Evolutionary conservation across 192 early-diverging fungal species (phyloP).

Genomic region (Backusella luteola): DNA sequence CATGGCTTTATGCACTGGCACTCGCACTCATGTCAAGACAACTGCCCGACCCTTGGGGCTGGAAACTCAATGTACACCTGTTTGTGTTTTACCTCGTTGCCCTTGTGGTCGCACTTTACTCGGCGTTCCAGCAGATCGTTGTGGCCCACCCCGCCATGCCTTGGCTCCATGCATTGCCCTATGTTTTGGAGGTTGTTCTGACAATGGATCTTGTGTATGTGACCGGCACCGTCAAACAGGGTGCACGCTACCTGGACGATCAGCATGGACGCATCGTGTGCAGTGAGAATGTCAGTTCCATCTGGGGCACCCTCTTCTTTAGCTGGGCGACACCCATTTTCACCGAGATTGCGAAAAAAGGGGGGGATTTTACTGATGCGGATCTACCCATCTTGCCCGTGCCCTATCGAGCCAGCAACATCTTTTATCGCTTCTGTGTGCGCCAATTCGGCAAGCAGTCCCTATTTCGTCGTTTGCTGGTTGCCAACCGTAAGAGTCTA

Average conservation of each 20-base stretch:
- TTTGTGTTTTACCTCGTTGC: conserved; percentile 2
- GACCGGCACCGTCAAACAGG: conserved; percentile 3
- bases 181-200: not conserved
- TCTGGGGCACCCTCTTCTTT: conserved; percentile 37
- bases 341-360: conserved; percentile 63
- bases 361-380: conserved; percentile 75
- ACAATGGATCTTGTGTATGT: conserved; percentile 15
- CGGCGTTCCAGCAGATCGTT: not conserved
- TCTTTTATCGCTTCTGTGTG: conserved; percentile 35
- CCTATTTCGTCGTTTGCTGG: not conserved
- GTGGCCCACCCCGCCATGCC: not conserved
- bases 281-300: conserved; percentile 12
- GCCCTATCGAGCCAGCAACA: conserved; percentile 17
- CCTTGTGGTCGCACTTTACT: not conserved
- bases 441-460: not conserved
- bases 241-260: conserved; percentile 17
- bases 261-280: conserved; percentile 6
- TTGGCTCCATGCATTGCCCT: conserved; percentile 4
- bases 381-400: conserved; percentile 25
- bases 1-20: conserved; percentile 26
- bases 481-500: not conserved
- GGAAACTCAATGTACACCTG: conserved; percentile 37
- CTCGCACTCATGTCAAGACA: conserved; percentile 16
- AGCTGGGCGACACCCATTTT: conserved; percentile 38
- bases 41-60: conserved; percentile 25